A percentile compares a stretch with the other conserved stretches of the same genome.
Conservation (phyloP, 805 yeast species). For the Clavispora carvajalis region DNA sequence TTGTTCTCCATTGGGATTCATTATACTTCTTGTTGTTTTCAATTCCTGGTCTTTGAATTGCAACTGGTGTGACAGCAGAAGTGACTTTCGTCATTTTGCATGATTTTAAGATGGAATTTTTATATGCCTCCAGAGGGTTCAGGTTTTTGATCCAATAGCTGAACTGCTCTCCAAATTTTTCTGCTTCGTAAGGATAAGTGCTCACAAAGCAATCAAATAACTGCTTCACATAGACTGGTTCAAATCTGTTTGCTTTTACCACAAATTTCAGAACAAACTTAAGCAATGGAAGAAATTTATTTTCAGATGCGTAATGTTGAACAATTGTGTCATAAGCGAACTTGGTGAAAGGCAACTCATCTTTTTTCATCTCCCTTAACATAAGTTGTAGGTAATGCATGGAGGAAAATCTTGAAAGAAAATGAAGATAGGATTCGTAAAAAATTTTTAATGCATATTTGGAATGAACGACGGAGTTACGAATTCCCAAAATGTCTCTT, state of each 20-base stretch:
- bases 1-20: constrained; percentile 19
- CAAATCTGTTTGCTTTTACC: constrained; percentile 14
- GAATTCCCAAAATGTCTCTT: constrained; percentile 12
- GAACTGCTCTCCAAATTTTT: constrained; percentile 16
- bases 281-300: constrained; percentile 25
- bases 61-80: constrained; percentile 26
- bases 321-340: constrained; percentile 20
- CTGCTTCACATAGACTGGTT: constrained; percentile 18
- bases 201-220: constrained; percentile 28
- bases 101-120: background rate
- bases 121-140: constrained; percentile 3
- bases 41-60: constrained; percentile 10
- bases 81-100: constrained; percentile 17
- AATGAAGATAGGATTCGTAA: constrained; percentile 24
- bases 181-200: constrained; percentile 30
- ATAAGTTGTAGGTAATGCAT: constrained; percentile 24
- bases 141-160: constrained; percentile 17
- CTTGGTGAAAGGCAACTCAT: constrained; percentile 18
- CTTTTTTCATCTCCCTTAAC: constrained; percentile 21
- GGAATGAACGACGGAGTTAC: constrained; percentile 10
- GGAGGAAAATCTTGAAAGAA: constrained; percentile 25
- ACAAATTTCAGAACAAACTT: constrained; percentile 18
- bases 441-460: constrained; percentile 19
- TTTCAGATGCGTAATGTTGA: constrained; percentile 21
- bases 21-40: constrained; percentile 21